Percentiles rank a stretch among this genome's conserved stretches.
Evolutionary conservation across 495 filamentous ascomycete species (phyloP).

Genomic region (Hypoxylon trugodes): DNA sequence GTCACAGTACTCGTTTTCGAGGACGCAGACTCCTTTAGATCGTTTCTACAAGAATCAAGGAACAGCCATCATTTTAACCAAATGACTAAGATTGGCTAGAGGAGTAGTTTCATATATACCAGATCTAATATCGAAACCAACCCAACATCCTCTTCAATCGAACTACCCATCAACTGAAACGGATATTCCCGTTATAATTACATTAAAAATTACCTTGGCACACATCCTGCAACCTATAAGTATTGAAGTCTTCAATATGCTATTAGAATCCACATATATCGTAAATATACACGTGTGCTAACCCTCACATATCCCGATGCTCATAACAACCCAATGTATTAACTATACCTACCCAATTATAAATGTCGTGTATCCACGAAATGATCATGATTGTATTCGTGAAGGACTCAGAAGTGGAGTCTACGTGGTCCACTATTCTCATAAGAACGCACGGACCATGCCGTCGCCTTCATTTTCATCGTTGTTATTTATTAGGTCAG

Average conservation of each 20-base stretch:
- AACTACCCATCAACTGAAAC: no score
- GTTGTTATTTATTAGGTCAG: background rate
- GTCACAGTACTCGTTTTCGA: no score
- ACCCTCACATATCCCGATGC: slow-evolving; percentile 1
- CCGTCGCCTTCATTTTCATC: background rate
- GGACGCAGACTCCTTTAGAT: no score
- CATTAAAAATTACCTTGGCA: no score
- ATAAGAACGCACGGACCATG: slow-evolving; percentile 17
- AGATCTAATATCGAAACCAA: background rate
- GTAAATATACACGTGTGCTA: slow-evolving; percentile 2
- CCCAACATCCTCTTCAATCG: background rate
- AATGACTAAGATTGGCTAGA: no score
- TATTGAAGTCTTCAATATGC: no score
- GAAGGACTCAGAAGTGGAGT: slow-evolving; percentile 4
- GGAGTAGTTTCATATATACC: background rate
- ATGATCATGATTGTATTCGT: background rate
- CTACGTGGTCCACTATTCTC: slow-evolving; percentile 32
- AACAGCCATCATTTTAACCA: no score
- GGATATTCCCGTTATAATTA: no score
- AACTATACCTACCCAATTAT: background rate
- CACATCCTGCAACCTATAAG: no score
- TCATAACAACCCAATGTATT: slow-evolving; percentile 1
- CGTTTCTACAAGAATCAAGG: no score
- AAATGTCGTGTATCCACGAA: slow-evolving; percentile 27
- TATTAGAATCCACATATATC: no score